phyloP scores from a whole-genome alignment of 371 early-diverging fungal genomes.

The Mucor irregularis region DNA sequence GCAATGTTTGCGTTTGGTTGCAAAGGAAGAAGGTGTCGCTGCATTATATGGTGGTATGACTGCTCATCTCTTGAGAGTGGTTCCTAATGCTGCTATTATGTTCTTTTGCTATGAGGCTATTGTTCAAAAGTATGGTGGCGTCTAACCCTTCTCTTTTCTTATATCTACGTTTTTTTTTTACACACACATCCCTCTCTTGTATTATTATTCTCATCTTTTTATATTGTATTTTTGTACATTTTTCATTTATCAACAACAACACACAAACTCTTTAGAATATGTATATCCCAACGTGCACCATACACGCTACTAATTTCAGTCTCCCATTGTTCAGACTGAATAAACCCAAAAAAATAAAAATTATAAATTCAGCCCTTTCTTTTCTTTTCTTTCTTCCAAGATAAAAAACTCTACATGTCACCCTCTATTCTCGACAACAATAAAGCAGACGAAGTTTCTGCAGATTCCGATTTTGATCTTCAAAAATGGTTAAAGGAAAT shows the following conservation, averaged over 20 bases:
- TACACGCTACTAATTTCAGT: neutral
- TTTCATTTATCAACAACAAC: too few species aligned
- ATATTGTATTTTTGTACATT: neutral
- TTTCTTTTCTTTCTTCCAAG: neutral
- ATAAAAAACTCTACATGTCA: conserved; percentile 6
- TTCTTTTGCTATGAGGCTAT: conserved; percentile 92
- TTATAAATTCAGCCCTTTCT: neutral
- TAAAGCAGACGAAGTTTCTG: neutral
- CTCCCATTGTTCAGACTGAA: neutral
- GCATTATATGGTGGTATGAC: conserved; percentile 95
- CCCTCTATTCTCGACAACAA: conserved; percentile 18
- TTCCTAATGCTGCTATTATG: conserved; percentile 96
- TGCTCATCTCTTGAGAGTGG: conserved; percentile 92
- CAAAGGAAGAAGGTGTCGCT: conserved; percentile 81
- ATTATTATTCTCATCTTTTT: neutral
- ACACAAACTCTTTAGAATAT: too few species aligned
- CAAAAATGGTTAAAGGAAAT: conserved; percentile 46
- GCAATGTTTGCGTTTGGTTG: conserved; percentile 71
- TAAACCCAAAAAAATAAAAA: neutral
- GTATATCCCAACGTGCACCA: neutral
- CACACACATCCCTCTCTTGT: neutral
- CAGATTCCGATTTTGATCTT: conserved; percentile 29
- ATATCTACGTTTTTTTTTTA: neutral
- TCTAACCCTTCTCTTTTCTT: neutral
- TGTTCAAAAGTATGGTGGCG: conserved; percentile 54